Percentiles rank a stretch among this genome's conserved stretches.
Conservation (phyloP, 768 basidiomycete species). For the Auriculariales sp. region DNA sequence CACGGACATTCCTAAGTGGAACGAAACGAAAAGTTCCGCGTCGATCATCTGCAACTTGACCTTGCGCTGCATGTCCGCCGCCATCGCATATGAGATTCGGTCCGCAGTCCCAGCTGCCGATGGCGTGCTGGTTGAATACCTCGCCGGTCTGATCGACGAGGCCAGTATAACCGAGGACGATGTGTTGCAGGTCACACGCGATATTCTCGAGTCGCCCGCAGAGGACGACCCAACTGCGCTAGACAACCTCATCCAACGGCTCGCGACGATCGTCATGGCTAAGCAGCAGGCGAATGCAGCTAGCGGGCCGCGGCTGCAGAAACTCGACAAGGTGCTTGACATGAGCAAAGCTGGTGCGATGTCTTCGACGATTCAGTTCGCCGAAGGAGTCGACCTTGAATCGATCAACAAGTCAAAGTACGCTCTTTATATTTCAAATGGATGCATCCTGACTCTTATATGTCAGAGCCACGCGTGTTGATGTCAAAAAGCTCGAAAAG, state of each 20-base stretch:
- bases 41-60: no score
- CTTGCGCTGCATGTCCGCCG: neutral
- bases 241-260: slow-evolving; percentile 49
- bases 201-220: slow-evolving; percentile 58
- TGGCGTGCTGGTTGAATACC: neutral
- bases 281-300: slow-evolving; percentile 38
- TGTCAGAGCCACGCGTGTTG: slow-evolving; percentile 71
- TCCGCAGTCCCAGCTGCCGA: neutral
- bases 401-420: slow-evolving; percentile 87
- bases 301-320: slow-evolving; percentile 37
- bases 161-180: slow-evolving; percentile 83
- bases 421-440: neutral
- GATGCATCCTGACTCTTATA: neutral
- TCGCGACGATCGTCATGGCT: slow-evolving; percentile 50
- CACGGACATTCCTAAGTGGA: no score
- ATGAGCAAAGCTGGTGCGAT: slow-evolving; percentile 68
- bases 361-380: slow-evolving; percentile 64
- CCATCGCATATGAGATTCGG: neutral
- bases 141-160: slow-evolving; percentile 51
- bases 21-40: no score
- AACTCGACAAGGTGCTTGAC: slow-evolving; percentile 77
- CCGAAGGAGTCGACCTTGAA: slow-evolving; percentile 78
- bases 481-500: slow-evolving; percentile 92
- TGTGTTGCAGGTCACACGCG: slow-evolving; percentile 58
- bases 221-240: slow-evolving; percentile 28